These are phyloP conservation scores for Talaromyces sp. DNA, from an alignment of 2,329 filamentous ascomycete species.

Conservation along the genomic window DNA sequence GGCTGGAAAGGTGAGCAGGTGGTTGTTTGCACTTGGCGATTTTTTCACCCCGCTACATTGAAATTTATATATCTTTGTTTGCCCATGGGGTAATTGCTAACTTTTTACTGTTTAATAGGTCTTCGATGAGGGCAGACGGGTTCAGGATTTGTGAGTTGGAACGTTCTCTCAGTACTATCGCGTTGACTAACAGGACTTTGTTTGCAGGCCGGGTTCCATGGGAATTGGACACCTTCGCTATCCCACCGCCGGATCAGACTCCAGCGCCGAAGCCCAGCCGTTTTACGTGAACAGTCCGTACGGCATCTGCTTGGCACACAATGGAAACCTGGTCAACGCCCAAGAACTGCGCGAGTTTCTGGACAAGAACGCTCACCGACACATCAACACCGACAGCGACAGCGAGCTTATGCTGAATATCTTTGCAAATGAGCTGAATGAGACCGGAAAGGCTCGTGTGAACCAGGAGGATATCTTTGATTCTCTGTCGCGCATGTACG, in stretches of 20 bases:
- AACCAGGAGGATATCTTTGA: slow-evolving; percentile 74
- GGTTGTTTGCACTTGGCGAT: background rate
- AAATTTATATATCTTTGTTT: background rate
- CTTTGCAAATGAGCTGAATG: slow-evolving; percentile 75
- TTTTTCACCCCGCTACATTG: background rate
- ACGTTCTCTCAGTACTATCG: background rate
- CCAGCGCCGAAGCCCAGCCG: slow-evolving; percentile 81
- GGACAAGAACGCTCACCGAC: slow-evolving; percentile 72
- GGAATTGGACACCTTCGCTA: slow-evolving; percentile 83
- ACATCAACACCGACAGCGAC: slow-evolving; percentile 88
- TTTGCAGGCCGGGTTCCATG: slow-evolving; percentile 65
- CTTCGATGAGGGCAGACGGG: slow-evolving; percentile 71
- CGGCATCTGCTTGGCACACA: slow-evolving; percentile 75
- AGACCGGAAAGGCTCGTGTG: slow-evolving; percentile 74
- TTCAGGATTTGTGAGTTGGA: slow-evolving; percentile 53
- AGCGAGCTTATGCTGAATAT: slow-evolving; percentile 85
- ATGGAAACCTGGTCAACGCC: slow-evolving; percentile 83
- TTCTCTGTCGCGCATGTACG: slow-evolving; percentile 66
- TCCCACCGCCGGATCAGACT: slow-evolving; percentile 79
- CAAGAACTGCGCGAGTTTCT: slow-evolving; percentile 65
- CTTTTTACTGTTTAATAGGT: background rate
- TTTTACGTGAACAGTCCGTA: slow-evolving; percentile 89
- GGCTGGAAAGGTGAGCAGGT: slow-evolving; percentile 61
- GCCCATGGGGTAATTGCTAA: background rate
- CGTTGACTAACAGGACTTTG: background rate